A percentile compares a stretch with the other conserved stretches of the same genome.
These are phyloP conservation scores for Draba incana DNA, from an alignment of 345 rosid species.

Conservation along the genomic window DNA sequence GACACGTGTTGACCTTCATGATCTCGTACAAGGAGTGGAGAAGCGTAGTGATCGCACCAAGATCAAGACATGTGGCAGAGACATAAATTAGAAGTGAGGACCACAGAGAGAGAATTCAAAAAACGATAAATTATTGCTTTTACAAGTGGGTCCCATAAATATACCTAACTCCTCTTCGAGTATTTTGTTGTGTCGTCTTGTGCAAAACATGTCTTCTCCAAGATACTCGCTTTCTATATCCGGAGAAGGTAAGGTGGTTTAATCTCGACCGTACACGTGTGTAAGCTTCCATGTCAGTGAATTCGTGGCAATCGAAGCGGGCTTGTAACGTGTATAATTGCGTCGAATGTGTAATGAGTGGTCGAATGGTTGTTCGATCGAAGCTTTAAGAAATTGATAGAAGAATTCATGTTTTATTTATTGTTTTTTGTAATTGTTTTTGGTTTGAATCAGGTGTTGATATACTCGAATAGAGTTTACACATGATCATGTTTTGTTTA, in stretches of 20 bases:
- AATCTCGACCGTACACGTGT: conserved; percentile 27
- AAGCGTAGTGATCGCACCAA: conserved; percentile 24
- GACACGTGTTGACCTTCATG: conserved; percentile 35
- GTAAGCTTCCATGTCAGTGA: conserved; percentile 3
- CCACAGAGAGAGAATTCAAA: conserved; percentile 6
- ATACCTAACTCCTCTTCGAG: conserved; percentile 25
- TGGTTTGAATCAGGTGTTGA: not conserved
- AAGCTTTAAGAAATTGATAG: not conserved
- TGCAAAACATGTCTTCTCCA: conserved; percentile 28
- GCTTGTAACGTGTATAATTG: not conserved
- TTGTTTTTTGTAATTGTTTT: not conserved
- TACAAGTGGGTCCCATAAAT: conserved; percentile 24
- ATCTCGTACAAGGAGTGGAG: conserved; percentile 23
- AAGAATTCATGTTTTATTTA: not conserved
- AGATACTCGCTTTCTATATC: conserved; percentile 43
- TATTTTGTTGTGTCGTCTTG: conserved; percentile 32
- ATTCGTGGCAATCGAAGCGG: conserved; percentile 3
- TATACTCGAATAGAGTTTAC: not conserved
- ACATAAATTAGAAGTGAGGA: not conserved
- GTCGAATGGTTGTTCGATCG: conserved; percentile 22
- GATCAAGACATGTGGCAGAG: conserved; percentile 36
- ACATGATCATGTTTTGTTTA: too few relatives aligned
- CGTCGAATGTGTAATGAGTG: not conserved
- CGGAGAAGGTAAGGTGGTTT: conserved; percentile 29
- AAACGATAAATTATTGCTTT: conserved; percentile 44